Percentiles rank a stretch among this genome's conserved stretches.
Conservation (phyloP, 2,329 filamentous ascomycete species). For the Beauveria australis region DNA sequence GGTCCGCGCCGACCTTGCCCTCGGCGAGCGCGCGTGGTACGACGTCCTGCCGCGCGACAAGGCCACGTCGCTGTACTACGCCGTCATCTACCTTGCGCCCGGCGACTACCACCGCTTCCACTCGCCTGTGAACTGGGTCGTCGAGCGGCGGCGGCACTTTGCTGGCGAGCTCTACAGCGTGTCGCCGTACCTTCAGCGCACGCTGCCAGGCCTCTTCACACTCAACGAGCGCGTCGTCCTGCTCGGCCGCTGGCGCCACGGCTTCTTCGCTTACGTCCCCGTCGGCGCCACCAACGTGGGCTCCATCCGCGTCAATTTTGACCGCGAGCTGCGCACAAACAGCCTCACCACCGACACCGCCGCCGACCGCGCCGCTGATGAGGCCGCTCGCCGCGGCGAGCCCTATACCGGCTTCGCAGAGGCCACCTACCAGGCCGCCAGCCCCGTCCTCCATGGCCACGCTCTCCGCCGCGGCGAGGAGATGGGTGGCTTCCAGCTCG, state of each 20-base stretch:
- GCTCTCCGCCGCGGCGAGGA: conserved; percentile 83
- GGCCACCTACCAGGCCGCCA: conserved; percentile 77
- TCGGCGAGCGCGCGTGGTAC: conserved; percentile 64
- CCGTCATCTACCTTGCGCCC: conserved; percentile 89
- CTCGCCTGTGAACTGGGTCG: conserved; percentile 90
- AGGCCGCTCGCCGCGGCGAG: conserved; percentile 68
- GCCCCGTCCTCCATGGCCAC: conserved; percentile 70
- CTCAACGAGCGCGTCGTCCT: conserved; percentile 94
- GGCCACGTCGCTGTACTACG: conserved; percentile 77
- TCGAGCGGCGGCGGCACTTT: conserved; percentile 90
- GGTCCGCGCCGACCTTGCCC: conserved; percentile 75
- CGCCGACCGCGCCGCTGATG: conserved; percentile 76
- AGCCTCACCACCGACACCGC: conserved; percentile 86
- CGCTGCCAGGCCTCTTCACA: conserved; percentile 87
- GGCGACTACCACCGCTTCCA: conserved; percentile 99
- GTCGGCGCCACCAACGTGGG: conserved; percentile 97
- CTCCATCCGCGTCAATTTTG: conserved; percentile 95
- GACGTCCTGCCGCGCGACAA: conserved; percentile 52
- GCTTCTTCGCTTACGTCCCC: conserved; percentile 93
- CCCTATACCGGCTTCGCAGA: conserved; percentile 86
- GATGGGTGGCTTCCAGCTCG: conserved; percentile 96
- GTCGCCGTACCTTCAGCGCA: conserved; percentile 88
- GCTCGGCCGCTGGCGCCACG: conserved; percentile 89
- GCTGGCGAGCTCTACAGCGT: conserved; percentile 93
- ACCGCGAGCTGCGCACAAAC: conserved; percentile 88